Evolutionary conservation across 2,329 filamentous ascomycete species (phyloP).

Genomic region (Curvularia sp.): DNA sequence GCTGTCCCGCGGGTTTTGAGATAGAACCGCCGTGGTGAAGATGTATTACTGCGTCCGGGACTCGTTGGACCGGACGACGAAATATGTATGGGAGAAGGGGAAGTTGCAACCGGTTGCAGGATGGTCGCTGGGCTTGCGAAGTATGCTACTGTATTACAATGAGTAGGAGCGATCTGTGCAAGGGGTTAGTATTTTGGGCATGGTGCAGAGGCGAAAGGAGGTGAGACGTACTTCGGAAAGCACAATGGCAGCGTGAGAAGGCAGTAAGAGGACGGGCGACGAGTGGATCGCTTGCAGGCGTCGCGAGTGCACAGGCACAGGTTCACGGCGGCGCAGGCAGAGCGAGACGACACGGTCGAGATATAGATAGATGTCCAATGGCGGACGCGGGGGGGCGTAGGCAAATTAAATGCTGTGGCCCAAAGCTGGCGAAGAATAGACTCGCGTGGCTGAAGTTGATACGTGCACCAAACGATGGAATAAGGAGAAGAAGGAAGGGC

Average conservation of each 20-base stretch:
- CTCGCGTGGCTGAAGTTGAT: slow-evolving; percentile 42
- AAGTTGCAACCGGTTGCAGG: slow-evolving; percentile 39
- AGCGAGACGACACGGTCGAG: slow-evolving; percentile 5
- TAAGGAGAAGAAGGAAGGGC: slow-evolving; percentile 52
- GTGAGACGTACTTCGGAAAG: slow-evolving; percentile 38
- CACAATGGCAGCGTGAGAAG: slow-evolving; percentile 38
- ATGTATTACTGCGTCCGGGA: slow-evolving; percentile 66
- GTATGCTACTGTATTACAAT: slow-evolving; percentile 42
- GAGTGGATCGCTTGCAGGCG: slow-evolving; percentile 30
- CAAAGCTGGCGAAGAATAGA: slow-evolving; percentile 33
- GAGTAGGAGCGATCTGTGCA: slow-evolving; percentile 34
- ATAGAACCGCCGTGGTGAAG: slow-evolving; percentile 82
- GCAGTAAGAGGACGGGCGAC: slow-evolving; percentile 35
- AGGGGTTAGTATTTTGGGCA: slow-evolving; percentile 16
- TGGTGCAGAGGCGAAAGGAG: neutral
- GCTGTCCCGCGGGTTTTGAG: slow-evolving; percentile 79
- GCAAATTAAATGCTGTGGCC: slow-evolving; percentile 35
- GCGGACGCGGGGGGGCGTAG: slow-evolving; percentile 30
- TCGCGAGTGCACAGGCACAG: slow-evolving; percentile 22
- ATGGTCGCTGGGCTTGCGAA: slow-evolving; percentile 34
- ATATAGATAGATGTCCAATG: slow-evolving; percentile 15
- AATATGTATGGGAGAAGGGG: slow-evolving; percentile 48
- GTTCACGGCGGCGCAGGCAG: slow-evolving; percentile 22
- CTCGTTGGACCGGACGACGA: slow-evolving; percentile 51
- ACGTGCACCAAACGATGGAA: slow-evolving; percentile 49